Conservation (phyloP, 345 rosid species). For the Brassica incana region DNA sequence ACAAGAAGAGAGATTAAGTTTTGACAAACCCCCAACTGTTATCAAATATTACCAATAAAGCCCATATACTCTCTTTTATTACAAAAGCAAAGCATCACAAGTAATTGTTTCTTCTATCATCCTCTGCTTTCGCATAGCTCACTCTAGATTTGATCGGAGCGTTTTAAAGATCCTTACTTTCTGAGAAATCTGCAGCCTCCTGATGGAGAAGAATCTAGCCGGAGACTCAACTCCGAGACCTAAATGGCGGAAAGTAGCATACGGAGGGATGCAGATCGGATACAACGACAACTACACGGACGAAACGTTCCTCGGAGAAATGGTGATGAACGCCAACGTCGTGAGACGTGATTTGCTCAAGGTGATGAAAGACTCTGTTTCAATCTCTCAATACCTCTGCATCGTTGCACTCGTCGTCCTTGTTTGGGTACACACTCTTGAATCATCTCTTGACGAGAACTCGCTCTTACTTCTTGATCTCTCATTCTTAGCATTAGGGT, state of each 20-base stretch:
- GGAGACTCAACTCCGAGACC: conserved; percentile 38
- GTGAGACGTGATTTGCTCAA: conserved; percentile 73
- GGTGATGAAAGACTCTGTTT: conserved; percentile 85
- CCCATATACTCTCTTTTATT: not conserved
- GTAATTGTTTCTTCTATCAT: not conserved
- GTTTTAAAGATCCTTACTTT: too few species aligned
- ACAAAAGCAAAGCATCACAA: not conserved
- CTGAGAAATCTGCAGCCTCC: not conserved
- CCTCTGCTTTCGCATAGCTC: not conserved
- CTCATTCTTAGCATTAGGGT: conserved; percentile 63
- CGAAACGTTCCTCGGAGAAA: conserved; percentile 75
- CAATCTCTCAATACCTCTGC: conserved; percentile 81
- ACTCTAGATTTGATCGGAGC: not conserved
- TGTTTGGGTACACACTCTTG: conserved; percentile 81
- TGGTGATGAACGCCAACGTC: conserved; percentile 94
- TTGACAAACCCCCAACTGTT: not conserved
- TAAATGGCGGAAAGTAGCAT: conserved; percentile 89
- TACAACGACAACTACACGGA: conserved; percentile 89
- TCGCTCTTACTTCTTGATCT: conserved; percentile 74
- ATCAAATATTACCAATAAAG: not conserved
- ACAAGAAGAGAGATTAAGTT: not conserved
- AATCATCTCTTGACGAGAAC: conserved; percentile 58
- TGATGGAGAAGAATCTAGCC: conserved; percentile 38
- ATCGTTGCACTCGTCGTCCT: conserved; percentile 79
- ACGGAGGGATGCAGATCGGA: conserved; percentile 93